phyloP scores from a whole-genome alignment of 2,329 filamentous ascomycete species.

The Exutisphaerella laricina region DNA sequence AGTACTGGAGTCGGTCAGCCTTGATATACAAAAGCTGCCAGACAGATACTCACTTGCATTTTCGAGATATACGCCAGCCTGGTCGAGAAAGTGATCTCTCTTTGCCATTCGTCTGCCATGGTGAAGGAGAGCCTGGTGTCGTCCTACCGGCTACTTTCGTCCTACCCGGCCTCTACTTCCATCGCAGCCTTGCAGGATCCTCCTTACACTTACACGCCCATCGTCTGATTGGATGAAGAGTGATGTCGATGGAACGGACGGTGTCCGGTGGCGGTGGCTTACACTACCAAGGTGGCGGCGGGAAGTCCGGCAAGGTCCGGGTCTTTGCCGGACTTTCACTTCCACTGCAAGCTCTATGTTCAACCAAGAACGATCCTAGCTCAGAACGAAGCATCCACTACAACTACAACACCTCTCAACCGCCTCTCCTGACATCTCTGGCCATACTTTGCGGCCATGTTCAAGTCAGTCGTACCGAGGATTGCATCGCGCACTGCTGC shows the following conservation, averaged over 20 bases:
- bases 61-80: constrained; percentile 41
- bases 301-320: too few relatives aligned
- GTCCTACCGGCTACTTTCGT: not conserved
- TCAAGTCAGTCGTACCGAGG: constrained; percentile 23
- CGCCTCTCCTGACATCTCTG: not conserved
- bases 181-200: too few relatives aligned
- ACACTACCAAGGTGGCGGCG: too few relatives aligned
- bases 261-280: too few relatives aligned
- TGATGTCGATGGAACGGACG: too few relatives aligned
- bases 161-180: too few relatives aligned
- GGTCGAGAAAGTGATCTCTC: constrained; percentile 41
- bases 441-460: constrained; percentile 18
- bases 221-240: too few relatives aligned
- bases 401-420: not conserved
- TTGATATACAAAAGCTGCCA: not conserved
- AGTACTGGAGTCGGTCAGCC: constrained; percentile 36
- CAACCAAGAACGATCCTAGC: too few relatives aligned
- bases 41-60: constrained; percentile 41
- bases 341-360: too few relatives aligned
- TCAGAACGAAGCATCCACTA: too few relatives aligned
- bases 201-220: too few relatives aligned
- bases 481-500: constrained; percentile 18
- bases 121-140: not conserved
- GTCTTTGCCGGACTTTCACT: not conserved
- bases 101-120: constrained; percentile 38